Base-by-base conservation (phyloP, 2,329 filamentous ascomycete genomes). In the Fusarium pseudoanthophilum region DNA sequence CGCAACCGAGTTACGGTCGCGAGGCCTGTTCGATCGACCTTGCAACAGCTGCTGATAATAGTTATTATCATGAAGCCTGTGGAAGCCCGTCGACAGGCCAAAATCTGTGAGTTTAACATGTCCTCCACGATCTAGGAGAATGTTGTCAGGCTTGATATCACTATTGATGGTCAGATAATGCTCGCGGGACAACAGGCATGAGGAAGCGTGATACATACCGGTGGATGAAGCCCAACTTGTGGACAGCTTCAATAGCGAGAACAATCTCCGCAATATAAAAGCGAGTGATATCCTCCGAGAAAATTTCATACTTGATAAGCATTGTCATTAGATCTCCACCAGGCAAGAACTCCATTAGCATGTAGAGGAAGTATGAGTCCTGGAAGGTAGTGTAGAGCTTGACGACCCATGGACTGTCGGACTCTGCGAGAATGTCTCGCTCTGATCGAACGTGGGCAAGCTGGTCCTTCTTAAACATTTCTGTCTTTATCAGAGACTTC, bases 401-500 rank as follows among this genome's bases (percentile, higher is more conserved):
- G 78, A 99, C 96, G 21, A 99, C 94, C 96, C 96, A 99, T 10
- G 96, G 95, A 80, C 96, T 98, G 87, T 99, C 96, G n/a, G 95
- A 97, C 83, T 99, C 97, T 71, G 96, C 96, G 73, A 99, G 87
- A 77, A 99, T 98, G 82, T 99, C 96, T 88, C 96, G 92, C 85
- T 99, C 96, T 60, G 96, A 95, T 73, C 97, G 95, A 69, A 99
- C 96, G 84, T 99, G 96, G 24, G 96, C 96, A 69, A 99, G 87
- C 83, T 99, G 96, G 80, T 99, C 96, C 84, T 97, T 98, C 86
- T 97, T 98, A 87, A 98, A 98, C 96, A 99, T 99, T 84, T 99
- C 96, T 55, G 94, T 95, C 87, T 99, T 99, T 83, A 99, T 94
- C 76, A 99, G 87, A 51, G 95, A 98, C 87, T 99, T 99, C 87